Percentiles rank a stretch among this genome's conserved stretches.
Conservation (phyloP, 2,329 filamentous ascomycete species). For the Colletotrichum caudatum region DNA sequence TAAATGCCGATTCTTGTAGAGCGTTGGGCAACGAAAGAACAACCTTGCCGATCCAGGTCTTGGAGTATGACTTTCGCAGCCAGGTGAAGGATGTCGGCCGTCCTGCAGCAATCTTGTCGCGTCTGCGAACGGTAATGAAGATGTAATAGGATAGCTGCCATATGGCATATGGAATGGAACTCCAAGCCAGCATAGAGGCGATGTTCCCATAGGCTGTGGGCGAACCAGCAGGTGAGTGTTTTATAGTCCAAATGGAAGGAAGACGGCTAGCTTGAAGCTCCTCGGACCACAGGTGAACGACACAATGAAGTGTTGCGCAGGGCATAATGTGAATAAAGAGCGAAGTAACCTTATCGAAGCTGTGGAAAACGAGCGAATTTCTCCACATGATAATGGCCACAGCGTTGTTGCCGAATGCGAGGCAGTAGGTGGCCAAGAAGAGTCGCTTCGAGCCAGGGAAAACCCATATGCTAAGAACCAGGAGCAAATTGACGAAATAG, state of each 20-base stretch:
- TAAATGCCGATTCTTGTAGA: slow-evolving; percentile 91
- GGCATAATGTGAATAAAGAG: slow-evolving; percentile 99
- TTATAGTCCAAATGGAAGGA: slow-evolving; percentile 88
- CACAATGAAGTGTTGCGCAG: slow-evolving; percentile 89
- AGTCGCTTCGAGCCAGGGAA: slow-evolving; percentile 92
- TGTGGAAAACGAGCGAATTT: slow-evolving; percentile 98
- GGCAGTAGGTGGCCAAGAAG: slow-evolving; percentile 91
- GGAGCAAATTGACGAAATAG: slow-evolving; percentile 95
- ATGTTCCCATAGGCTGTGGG: slow-evolving; percentile 83
- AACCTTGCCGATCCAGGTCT: slow-evolving; percentile 87
- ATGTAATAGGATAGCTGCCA: slow-evolving; percentile 97
- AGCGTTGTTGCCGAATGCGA: slow-evolving; percentile 96
- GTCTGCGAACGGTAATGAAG: slow-evolving; percentile 93
- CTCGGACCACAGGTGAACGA: slow-evolving; percentile 83
- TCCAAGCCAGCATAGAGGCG: slow-evolving; percentile 91
- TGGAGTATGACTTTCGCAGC: slow-evolving; percentile 91
- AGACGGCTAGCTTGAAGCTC: slow-evolving; percentile 77
- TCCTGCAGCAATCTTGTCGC: slow-evolving; percentile 94
- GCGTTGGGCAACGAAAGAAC: slow-evolving; percentile 81
- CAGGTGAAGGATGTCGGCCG: slow-evolving; percentile 97
- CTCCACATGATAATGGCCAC: slow-evolving; percentile 99
- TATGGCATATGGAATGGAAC: slow-evolving; percentile 88
- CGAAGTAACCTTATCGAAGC: slow-evolving; percentile 96
- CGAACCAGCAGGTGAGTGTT: slow-evolving; percentile 74
- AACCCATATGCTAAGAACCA: slow-evolving; percentile 86